phyloP scores from a whole-genome alignment of 1,284 basidiomycete genomes.

The Hymenochaete sp. region DNA sequence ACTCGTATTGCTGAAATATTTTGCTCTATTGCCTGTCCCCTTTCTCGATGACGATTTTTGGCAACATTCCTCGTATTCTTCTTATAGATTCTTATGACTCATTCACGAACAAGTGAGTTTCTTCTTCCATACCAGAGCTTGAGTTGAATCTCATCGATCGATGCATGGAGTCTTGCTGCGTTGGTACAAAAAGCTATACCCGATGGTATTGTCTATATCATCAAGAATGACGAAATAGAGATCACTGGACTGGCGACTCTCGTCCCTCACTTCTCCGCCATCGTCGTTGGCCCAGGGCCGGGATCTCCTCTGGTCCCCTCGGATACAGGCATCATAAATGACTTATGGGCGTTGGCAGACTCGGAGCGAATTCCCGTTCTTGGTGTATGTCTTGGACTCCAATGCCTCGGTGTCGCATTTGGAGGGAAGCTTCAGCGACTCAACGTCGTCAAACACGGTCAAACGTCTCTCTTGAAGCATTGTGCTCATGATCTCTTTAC shows the following conservation, averaged over 20 bases:
- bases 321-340: constrained; percentile 60
- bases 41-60: constrained; percentile 1
- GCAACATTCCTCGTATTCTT: constrained; percentile 38
- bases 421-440: constrained; percentile 54
- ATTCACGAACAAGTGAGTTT: constrained; percentile 74
- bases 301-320: constrained; percentile 58
- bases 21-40: too few relatives aligned
- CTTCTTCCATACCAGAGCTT: not conserved
- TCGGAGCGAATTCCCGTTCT: constrained; percentile 61
- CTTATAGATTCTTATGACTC: constrained; percentile 81
- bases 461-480: constrained; percentile 62
- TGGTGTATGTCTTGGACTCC: constrained; percentile 88
- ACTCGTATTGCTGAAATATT: too few relatives aligned
- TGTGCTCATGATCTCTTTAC: constrained; percentile 52
- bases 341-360: constrained; percentile 56
- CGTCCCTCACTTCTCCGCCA: constrained; percentile 53
- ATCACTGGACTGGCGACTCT: constrained; percentile 41
- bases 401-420: constrained; percentile 76
- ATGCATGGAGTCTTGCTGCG: constrained; percentile 47
- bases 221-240: constrained; percentile 59
- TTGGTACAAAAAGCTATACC: constrained; percentile 54
- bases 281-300: constrained; percentile 73
- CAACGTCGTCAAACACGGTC: constrained; percentile 71
- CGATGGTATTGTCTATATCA: constrained; percentile 50
- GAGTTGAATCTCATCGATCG: not conserved